Conservation (phyloP, 169 alveolate species). For the Toxoplasma gondii region DNA sequence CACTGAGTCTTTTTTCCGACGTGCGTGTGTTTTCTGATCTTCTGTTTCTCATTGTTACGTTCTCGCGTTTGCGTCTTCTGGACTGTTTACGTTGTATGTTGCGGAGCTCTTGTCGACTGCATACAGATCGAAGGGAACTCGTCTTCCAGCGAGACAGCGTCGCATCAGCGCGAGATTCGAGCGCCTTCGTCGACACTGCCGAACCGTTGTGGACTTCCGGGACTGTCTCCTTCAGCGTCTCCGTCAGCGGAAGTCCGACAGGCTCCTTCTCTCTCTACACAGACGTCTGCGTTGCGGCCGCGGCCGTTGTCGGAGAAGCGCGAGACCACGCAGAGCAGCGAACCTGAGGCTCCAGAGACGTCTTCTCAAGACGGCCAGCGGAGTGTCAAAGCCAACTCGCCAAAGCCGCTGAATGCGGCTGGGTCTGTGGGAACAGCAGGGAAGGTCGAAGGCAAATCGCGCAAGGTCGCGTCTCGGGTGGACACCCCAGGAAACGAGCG, state of each 20-base stretch:
- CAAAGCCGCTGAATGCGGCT: no score
- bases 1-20: no score
- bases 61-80: no score
- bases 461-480: no score
- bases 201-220: neutral
- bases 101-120: neutral
- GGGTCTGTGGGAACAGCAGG: no score
- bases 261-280: neutral
- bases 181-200: neutral
- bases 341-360: neutral
- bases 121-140: neutral
- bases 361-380: neutral
- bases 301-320: neutral
- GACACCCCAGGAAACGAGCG: neutral
- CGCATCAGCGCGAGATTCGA: neutral
- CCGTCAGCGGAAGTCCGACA: neutral
- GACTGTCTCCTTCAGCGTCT: neutral
- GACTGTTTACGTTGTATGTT: no score
- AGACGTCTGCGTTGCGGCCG: neutral
- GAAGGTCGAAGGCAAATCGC: no score
- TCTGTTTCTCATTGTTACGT: no score
- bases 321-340: neutral
- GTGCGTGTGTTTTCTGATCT: no score
- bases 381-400: no score
- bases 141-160: neutral